Percentiles rank a stretch among this genome's conserved stretches.
Conservation (phyloP, 1,284 basidiomycete species). For the Earliella scabrosa region DNA sequence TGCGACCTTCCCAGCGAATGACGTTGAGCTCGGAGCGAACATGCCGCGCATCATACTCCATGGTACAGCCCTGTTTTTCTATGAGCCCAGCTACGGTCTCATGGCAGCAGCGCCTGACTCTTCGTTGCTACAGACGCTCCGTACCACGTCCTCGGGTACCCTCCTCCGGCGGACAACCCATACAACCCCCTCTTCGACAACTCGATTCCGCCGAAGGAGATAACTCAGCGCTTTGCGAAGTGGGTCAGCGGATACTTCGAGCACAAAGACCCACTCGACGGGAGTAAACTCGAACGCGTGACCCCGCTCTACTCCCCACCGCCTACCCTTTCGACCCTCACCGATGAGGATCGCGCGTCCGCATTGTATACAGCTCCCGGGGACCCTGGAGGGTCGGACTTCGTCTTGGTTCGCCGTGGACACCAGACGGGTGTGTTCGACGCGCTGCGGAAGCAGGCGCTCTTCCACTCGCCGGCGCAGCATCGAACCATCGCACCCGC, state of each 20-base stretch:
- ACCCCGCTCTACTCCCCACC: constrained; percentile 10
- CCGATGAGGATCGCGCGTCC: constrained; percentile 13
- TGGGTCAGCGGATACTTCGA: constrained; percentile 35
- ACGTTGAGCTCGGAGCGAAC: not conserved
- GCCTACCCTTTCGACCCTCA: constrained; percentile 16
- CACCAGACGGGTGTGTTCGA: not conserved
- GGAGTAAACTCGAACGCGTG: constrained; percentile 6
- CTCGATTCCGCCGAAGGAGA: constrained; percentile 20
- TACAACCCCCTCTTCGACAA: constrained; percentile 29
- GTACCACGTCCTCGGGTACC: constrained; percentile 25
- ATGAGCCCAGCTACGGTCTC: too few relatives aligned
- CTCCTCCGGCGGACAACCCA: constrained; percentile 15
- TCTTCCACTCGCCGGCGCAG: too few relatives aligned
- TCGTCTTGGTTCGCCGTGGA: constrained; percentile 3
- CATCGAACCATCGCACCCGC: too few relatives aligned
- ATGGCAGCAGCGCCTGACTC: too few relatives aligned
- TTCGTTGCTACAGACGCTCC: constrained; percentile 9
- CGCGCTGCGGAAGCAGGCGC: not conserved
- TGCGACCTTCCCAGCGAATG: not conserved
- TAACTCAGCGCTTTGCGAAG: constrained; percentile 18
- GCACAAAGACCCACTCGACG: constrained; percentile 23
- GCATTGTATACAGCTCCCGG: constrained; percentile 4
- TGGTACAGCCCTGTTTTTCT: too few relatives aligned
- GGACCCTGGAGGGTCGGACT: constrained; percentile 11
- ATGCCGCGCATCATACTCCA: not conserved